Evolutionary conservation across 495 filamentous ascomycete species (phyloP), one percentile per base, ranked within the genome.

Genomic region (Trichoderma virens): DNA sequence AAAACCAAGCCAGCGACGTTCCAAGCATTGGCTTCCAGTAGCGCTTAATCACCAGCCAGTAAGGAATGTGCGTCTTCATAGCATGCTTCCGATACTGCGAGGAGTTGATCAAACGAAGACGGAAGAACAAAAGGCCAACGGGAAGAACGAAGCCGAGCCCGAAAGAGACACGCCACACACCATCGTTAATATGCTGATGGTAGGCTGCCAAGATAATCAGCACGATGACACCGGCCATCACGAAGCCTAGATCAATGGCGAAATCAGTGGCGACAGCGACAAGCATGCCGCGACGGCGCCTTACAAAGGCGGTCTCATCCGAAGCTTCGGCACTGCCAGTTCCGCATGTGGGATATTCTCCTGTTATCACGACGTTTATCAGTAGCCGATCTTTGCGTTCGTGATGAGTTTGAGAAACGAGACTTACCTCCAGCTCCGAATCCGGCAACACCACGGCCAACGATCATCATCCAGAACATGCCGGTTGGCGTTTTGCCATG

Each of bases 331-430:
- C 72, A 34, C 75, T 71, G 67, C 67, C 73, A 4, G 76, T 73
- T 2, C 69, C 70, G 43, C 71, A 75, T 16, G 76, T 75, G 5
- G 76, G 75, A 70, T 79, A 79, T 66, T 79, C 77, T 28, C 61
- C 60, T 62, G 32, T 41, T 62, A n/a, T 5, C 7, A 2, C 45
- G n/a, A 5, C 45, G 3, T n/a, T 51, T n/a, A 25, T 51, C 23
- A 51, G n/a, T 27, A 3, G 16, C 18, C n/a, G 3, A n/a, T n/a
- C n/a, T 51, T n/a, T 5, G 1, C 20, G 4, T 51, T 51, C 23
- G n/a, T 25, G 23, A 20, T 5, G 3, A 7, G 20, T 4, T 5
- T 25, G 20, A 25, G 6, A 20, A 0, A 18, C 7, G 20, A 9
- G 18, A 51, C 45, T 51, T n/a, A 62, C 75, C 75, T 11, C 73